Conservation (phyloP, 192 early-diverging fungal genomes). For the Spizellomyces punctatus region DNA sequence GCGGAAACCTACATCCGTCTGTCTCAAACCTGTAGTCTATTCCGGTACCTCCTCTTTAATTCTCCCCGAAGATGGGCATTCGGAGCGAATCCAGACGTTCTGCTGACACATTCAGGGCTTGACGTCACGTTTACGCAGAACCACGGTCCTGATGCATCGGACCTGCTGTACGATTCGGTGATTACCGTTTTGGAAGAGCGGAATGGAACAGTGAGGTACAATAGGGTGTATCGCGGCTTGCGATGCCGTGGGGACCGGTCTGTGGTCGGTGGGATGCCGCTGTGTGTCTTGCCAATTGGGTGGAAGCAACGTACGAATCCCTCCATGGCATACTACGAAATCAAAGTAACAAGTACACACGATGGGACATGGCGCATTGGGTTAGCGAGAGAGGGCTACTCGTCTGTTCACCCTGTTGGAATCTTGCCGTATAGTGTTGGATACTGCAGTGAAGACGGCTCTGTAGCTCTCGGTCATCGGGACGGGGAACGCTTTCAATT, state of each 20-base stretch:
- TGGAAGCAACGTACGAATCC: background rate
- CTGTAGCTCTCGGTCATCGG: slow-evolving; percentile 28
- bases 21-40: background rate
- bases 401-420: slow-evolving; percentile 8
- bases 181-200: background rate
- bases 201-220: background rate
- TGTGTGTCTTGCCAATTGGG: background rate
- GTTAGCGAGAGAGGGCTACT: background rate
- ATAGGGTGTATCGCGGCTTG: slow-evolving; percentile 7
- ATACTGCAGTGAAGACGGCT: background rate
- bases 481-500: slow-evolving; percentile 38
- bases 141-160: background rate
- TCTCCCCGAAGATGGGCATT: background rate
- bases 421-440: background rate
- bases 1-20: background rate
- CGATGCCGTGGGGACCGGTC: background rate
- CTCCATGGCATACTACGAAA: slow-evolving; percentile 3
- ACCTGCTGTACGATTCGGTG: slow-evolving; percentile 1
- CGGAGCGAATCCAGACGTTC: background rate
- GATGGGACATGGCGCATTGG: background rate
- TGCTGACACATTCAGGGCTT: background rate
- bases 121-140: background rate
- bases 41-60: background rate
- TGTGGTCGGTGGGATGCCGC: slow-evolving; percentile 1
- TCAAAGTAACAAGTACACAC: background rate